Percentiles rank a stretch among this genome's conserved stretches.
phyloP scores from a whole-genome alignment of 371 early-diverging fungal species.

The Haplosporangium sp. region DNA sequence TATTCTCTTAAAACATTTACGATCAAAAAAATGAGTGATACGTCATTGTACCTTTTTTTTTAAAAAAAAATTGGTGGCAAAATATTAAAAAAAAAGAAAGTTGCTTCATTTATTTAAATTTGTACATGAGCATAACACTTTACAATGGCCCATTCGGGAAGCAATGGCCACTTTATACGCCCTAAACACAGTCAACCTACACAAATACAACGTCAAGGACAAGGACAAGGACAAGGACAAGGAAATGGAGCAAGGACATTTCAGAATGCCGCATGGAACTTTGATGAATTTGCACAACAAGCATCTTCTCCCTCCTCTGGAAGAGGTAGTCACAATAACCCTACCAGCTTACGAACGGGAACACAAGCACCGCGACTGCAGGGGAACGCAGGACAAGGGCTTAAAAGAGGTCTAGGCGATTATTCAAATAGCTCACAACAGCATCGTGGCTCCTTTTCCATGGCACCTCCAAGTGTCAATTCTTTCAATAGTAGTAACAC shows the following conservation, averaged over 20 bases:
- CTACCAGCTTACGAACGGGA: not conserved
- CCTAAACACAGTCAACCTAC: not conserved
- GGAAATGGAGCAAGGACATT: not conserved
- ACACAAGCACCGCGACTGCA: slow-evolving; percentile 1
- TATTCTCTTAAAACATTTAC: too few species aligned
- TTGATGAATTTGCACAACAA: slow-evolving; percentile 11
- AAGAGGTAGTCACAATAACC: not conserved
- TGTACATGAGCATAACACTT: slow-evolving; percentile 5
- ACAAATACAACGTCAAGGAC: slow-evolving; percentile 10
- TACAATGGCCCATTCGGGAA: slow-evolving; percentile 19
- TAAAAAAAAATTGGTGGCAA: not conserved
- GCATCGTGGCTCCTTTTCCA: not conserved
- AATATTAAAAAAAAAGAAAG: slow-evolving; percentile 6
- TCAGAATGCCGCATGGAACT: slow-evolving; percentile 4
- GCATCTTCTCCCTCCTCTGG: not conserved
- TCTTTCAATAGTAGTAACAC: not conserved
- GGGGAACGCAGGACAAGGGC: slow-evolving; percentile 1
- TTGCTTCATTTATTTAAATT: not conserved
- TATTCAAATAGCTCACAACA: not conserved
- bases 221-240: slow-evolving; percentile 12
- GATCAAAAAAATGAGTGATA: too few species aligned
- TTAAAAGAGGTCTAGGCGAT: slow-evolving; percentile 7
- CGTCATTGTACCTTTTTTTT: not conserved
- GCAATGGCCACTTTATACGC: slow-evolving; percentile 4
- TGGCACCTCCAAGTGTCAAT: not conserved